Conservation (phyloP, 2,329 filamentous ascomycete genomes). For the Aspergillus sp. region DNA sequence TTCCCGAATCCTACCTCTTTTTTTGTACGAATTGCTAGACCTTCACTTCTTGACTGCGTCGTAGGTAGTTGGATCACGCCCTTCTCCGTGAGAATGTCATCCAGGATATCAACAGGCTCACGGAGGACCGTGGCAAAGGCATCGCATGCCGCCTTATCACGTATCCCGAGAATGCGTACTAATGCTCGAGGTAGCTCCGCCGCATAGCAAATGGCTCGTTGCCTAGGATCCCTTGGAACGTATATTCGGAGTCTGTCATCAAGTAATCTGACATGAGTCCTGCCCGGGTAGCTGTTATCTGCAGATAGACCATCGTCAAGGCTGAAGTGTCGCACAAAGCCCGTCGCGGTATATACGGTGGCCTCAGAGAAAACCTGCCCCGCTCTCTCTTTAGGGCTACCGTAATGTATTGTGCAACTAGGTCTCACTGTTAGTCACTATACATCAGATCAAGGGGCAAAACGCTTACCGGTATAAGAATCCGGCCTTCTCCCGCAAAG, state of each 20-base stretch:
- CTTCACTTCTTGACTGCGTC: neutral
- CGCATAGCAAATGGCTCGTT: slow-evolving; percentile 5
- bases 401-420: neutral
- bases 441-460: neutral
- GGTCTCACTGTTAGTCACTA: neutral
- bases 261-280: no score
- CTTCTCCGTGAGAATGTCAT: neutral
- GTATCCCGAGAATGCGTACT: neutral
- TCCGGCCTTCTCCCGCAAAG: neutral
- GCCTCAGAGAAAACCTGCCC: neutral
- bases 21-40: no score
- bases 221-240: neutral
- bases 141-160: neutral
- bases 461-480: neutral
- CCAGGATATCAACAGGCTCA: neutral
- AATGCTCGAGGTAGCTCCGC: slow-evolving; percentile 2
- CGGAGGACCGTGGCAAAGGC: slow-evolving; percentile 4
- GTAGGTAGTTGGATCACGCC: neutral
- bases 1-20: no score
- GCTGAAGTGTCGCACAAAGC: neutral
- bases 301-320: neutral
- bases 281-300: no score
- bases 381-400: neutral
- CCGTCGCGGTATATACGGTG: neutral
- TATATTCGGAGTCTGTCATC: neutral